A percentile compares a stretch with the other conserved stretches of the same genome.
Evolutionary conservation across 2,329 filamentous ascomycete genomes (phyloP).

Genomic region (Exophiala sp.): DNA sequence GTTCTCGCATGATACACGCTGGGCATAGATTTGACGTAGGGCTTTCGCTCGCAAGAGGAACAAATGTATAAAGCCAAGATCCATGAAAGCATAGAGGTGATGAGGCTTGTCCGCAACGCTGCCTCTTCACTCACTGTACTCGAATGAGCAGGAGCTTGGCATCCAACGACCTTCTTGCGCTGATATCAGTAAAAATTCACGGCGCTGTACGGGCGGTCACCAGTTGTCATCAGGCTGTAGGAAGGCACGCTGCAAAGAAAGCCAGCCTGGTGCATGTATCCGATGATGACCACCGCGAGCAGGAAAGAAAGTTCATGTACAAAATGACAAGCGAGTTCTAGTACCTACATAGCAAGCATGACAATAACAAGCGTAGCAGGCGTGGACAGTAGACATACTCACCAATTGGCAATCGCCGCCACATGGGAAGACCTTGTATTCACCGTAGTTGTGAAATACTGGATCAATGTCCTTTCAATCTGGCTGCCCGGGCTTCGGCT

Average conservation of each 20-base stretch:
- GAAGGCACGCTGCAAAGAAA: not conserved
- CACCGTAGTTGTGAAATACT: too few relatives aligned
- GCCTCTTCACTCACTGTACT: not conserved
- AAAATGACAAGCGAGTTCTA: too few relatives aligned
- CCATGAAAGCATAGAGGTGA: not conserved
- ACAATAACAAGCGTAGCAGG: not conserved
- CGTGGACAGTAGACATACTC: not conserved
- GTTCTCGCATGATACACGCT: not conserved
- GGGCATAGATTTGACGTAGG: not conserved
- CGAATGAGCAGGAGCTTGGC: not conserved
- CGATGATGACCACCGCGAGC: not conserved
- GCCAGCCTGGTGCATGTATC: not conserved
- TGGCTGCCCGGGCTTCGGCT: constrained; percentile 49
- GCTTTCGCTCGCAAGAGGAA: not conserved
- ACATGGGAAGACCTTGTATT: not conserved
- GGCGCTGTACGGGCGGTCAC: not conserved
- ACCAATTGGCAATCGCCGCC: too few relatives aligned
- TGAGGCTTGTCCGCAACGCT: not conserved
- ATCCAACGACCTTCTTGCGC: too few relatives aligned
- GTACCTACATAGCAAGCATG: too few relatives aligned
- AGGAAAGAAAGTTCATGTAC: not conserved
- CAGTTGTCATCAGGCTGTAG: not conserved
- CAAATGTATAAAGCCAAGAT: not conserved
- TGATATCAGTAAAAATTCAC: too few relatives aligned
- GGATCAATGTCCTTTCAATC: constrained; percentile 37